A percentile compares a stretch with the other conserved stretches of the same genome.
These are phyloP conservation scores for Scheffersomyces quercinus DNA, from an alignment of 1,139 yeast genomes.

Conservation along the genomic window DNA sequence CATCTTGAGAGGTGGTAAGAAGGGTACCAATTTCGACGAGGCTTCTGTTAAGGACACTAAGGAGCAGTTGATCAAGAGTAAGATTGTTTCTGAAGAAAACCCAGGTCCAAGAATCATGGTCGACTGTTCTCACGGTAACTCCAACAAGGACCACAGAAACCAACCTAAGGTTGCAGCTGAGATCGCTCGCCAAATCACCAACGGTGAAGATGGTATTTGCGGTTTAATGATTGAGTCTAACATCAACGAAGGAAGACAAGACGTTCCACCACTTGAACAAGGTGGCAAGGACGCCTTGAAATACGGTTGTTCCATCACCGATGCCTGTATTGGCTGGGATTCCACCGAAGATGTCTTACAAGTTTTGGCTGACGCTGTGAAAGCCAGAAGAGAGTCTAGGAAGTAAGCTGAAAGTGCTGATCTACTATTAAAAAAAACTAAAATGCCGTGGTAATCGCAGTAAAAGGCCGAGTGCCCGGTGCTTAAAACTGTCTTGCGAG, in stretches of 20 bases:
- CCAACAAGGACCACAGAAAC: constrained; percentile 88
- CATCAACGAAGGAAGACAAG: constrained; percentile 89
- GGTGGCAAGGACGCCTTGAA: constrained; percentile 73
- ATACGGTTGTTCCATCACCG: constrained; percentile 94
- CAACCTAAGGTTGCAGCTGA: constrained; percentile 90
- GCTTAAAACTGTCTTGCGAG: no score
- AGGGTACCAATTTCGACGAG: constrained; percentile 89
- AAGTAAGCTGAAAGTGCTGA: neutral
- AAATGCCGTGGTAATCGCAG: no score
- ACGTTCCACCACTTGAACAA: constrained; percentile 66
- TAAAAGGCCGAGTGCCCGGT: no score
- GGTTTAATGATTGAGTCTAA: constrained; percentile 98
- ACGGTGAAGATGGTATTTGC: constrained; percentile 78
- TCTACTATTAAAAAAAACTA: no score
- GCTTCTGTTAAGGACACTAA: constrained; percentile 76
- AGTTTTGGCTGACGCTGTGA: constrained; percentile 75
- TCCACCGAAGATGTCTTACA: constrained; percentile 73
- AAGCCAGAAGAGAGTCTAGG: constrained; percentile 59
- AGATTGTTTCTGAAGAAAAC: constrained; percentile 46
- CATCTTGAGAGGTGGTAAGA: constrained; percentile 93
- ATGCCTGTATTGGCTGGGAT: constrained; percentile 93
- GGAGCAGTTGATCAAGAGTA: constrained; percentile 54
- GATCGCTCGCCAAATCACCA: constrained; percentile 73
- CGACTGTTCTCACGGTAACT: constrained; percentile 97
- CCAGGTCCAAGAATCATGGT: constrained; percentile 81